A percentile compares a stretch with the other conserved stretches of the same genome.
phyloP scores from a whole-genome alignment of 2,329 filamentous ascomycete species.

The Torrubiellomyces zombiae region DNA sequence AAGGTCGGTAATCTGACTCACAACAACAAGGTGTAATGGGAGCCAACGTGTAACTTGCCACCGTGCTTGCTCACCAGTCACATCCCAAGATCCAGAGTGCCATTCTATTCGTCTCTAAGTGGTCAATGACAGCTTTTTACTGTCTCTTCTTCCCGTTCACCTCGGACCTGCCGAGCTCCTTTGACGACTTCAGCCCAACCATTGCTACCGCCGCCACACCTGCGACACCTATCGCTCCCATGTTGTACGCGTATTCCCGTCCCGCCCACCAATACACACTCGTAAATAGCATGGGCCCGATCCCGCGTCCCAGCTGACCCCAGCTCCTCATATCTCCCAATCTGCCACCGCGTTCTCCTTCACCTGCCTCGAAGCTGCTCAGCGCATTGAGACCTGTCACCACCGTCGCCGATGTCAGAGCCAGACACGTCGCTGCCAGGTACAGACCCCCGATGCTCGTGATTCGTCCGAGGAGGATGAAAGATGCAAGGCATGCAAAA shows the following conservation, averaged over 20 bases:
- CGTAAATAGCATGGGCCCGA: constrained; percentile 83
- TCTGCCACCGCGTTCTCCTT: constrained; percentile 69
- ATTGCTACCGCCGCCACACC: constrained; percentile 58
- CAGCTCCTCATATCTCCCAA: constrained; percentile 64
- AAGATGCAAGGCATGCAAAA: constrained; percentile 58
- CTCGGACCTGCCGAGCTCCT: constrained; percentile 6
- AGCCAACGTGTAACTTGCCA: too few relatives aligned
- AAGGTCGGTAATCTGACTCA: too few relatives aligned
- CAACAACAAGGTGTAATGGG: too few relatives aligned
- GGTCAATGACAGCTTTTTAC: constrained; percentile 11
- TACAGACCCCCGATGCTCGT: constrained; percentile 57
- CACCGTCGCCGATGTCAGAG: constrained; percentile 83
- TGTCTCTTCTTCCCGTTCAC: constrained; percentile 6
- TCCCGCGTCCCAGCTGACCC: constrained; percentile 76
- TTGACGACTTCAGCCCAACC: constrained; percentile 50
- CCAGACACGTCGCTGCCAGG: constrained; percentile 64
- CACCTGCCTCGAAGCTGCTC: constrained; percentile 73
- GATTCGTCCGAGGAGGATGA: constrained; percentile 60
- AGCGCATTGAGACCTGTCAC: constrained; percentile 87
- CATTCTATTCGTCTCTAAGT: too few relatives aligned
- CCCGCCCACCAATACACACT: constrained; percentile 98
- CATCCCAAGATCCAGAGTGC: too few relatives aligned
- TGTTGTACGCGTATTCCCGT: constrained; percentile 64
- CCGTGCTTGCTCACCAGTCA: too few relatives aligned
- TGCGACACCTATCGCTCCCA: constrained; percentile 68